These are phyloP conservation scores for Paracorniculantispora psalliotae DNA, from an alignment of 2,329 filamentous ascomycete species.

Conservation along the genomic window DNA sequence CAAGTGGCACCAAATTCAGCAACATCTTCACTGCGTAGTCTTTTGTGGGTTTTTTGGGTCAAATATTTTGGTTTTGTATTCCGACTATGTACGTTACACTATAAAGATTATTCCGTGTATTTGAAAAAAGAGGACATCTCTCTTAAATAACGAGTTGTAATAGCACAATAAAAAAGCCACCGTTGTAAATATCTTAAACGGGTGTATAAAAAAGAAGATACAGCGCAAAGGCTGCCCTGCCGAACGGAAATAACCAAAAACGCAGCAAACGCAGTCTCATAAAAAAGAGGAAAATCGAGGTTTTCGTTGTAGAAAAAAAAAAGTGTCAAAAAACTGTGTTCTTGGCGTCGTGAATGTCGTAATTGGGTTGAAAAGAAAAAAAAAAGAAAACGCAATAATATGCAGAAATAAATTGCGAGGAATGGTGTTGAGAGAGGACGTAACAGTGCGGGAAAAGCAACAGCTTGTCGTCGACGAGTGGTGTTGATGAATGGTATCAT, in stretches of 20 bases:
- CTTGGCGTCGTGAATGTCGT: slow-evolving; percentile 11
- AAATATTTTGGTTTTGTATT: not conserved
- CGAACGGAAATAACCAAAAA: not conserved
- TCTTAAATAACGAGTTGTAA: not conserved
- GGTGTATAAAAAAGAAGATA: not conserved
- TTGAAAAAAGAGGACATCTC: not conserved
- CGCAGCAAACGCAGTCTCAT: not conserved
- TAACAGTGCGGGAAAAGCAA: not conserved
- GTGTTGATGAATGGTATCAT: not conserved
- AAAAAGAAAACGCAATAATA: not conserved
- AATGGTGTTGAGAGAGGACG: not conserved
- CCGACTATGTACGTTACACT: not conserved
- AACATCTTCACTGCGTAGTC: not conserved
- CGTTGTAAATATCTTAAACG: not conserved
- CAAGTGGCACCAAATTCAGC: not conserved
- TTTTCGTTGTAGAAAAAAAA: not conserved
- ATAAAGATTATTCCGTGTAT: not conserved
- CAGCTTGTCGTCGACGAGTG: not conserved
- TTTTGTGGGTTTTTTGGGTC: not conserved
- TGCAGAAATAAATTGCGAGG: not conserved
- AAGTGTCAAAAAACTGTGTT: not conserved
- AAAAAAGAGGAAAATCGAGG: not conserved
- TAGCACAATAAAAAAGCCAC: not conserved
- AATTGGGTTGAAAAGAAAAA: not conserved
- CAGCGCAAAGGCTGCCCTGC: not conserved